Evolutionary conservation across 495 filamentous ascomycete genomes (phyloP).

Genomic region (Schizothecium vesticola): DNA sequence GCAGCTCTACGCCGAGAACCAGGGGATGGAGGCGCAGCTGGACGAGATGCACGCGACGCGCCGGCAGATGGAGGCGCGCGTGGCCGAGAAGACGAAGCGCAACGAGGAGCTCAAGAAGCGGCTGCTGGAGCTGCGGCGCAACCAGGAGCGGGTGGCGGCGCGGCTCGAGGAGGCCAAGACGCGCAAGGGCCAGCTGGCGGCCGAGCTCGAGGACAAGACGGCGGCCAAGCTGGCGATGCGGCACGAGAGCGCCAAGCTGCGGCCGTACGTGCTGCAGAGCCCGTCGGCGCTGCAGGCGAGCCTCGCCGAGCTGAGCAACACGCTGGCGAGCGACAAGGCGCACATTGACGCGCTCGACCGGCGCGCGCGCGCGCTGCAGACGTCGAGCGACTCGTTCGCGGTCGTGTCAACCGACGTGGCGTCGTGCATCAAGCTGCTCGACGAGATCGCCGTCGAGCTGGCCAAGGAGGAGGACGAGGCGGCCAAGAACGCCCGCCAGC

Average conservation of each 20-base stretch:
- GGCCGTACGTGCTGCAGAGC: slow-evolving; percentile 85
- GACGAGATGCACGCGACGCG: slow-evolving; percentile 73
- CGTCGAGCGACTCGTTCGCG: slow-evolving; percentile 79
- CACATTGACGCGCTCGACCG: slow-evolving; percentile 84
- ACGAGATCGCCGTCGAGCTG: slow-evolving; percentile 78
- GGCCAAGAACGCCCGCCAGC: slow-evolving; percentile 67
- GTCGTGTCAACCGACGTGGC: slow-evolving; percentile 78
- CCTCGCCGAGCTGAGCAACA: slow-evolving; percentile 75
- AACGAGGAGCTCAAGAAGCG: slow-evolving; percentile 80
- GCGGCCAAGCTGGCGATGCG: slow-evolving; percentile 51
- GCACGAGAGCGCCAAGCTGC: slow-evolving; percentile 80
- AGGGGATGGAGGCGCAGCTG: slow-evolving; percentile 74
- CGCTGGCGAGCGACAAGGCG: slow-evolving; percentile 66
- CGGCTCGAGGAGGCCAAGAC: slow-evolving; percentile 69
- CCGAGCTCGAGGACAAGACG: slow-evolving; percentile 73
- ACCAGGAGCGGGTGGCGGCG: slow-evolving; percentile 72
- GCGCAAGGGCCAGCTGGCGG: slow-evolving; percentile 66
- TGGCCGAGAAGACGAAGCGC: slow-evolving; percentile 72
- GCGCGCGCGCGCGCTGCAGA: slow-evolving; percentile 82
- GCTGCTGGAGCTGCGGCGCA: slow-evolving; percentile 67
- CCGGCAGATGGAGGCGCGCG: slow-evolving; percentile 68
- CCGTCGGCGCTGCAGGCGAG: slow-evolving; percentile 74
- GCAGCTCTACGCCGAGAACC: slow-evolving; percentile 76
- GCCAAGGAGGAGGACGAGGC: slow-evolving; percentile 87
- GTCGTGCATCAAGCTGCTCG: slow-evolving; percentile 78